These are phyloP conservation scores for Rhododendron ferrugineum DNA, from an alignment of 148 eudicot species.

Conservation along the genomic window DNA sequence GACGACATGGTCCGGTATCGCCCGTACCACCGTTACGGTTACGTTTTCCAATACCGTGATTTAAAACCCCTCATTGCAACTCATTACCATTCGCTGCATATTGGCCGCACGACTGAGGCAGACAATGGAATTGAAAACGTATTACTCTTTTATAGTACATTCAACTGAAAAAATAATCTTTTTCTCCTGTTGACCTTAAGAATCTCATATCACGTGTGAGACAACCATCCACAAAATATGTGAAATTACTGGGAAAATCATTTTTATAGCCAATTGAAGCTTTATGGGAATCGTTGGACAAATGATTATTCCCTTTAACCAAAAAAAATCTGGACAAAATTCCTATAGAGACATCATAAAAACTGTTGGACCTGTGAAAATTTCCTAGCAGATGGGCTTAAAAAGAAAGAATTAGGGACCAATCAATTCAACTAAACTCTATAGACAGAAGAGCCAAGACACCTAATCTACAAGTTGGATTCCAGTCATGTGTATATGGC, in stretches of 20 bases:
- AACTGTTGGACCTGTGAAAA: neutral
- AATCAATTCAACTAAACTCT: neutral
- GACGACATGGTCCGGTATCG: too few species aligned
- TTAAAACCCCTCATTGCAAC: neutral
- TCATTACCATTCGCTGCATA: neutral
- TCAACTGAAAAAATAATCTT: neutral
- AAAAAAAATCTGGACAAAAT: neutral
- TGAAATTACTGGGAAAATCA: neutral
- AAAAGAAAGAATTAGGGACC: neutral
- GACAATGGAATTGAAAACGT: neutral
- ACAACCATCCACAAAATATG: neutral
- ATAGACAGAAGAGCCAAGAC: neutral
- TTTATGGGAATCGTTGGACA: neutral
- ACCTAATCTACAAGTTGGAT: neutral
- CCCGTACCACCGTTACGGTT: too few species aligned
- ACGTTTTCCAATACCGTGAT: too few species aligned
- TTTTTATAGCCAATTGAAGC: neutral
- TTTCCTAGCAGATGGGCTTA: neutral
- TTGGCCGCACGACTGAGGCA: neutral
- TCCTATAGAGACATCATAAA: neutral
- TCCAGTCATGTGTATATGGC: neutral
- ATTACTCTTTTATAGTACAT: neutral
- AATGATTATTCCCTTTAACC: neutral
- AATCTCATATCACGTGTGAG: neutral
- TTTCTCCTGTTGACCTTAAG: neutral